Conservation (phyloP, 2,329 filamentous ascomycete genomes). For the Onygenales sp. region DNA sequence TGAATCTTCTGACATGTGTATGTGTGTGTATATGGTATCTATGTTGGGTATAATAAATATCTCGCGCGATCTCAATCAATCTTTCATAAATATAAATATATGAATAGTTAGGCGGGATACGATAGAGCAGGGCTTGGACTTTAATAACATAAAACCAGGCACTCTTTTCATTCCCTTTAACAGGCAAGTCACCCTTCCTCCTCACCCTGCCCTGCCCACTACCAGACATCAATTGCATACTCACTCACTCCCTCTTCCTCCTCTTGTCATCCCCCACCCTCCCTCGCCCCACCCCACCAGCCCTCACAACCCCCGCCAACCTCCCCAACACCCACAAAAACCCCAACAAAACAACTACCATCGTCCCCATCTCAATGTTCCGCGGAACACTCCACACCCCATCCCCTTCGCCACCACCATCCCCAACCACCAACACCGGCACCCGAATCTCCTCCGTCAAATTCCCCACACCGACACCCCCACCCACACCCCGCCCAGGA, state of each 20-base stretch:
- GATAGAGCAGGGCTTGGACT: no score
- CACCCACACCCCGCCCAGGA: conserved; percentile 28
- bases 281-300: conserved; percentile 13
- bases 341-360: conserved; percentile 50
- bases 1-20: no score
- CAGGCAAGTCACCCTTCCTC: no score
- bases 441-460: conserved; percentile 51
- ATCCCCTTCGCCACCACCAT: conserved; percentile 30
- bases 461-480: conserved; percentile 7
- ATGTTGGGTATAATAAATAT: no score
- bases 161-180: not conserved
- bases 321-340: conserved; percentile 63
- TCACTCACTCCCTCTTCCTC: conserved; percentile 6
- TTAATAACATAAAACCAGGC: no score
- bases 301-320: conserved; percentile 29
- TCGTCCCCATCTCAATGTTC: conserved; percentile 47
- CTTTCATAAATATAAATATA: no score
- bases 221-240: not conserved
- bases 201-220: not conserved
- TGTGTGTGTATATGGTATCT: no score
- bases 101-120: no score
- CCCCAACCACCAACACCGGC: conserved; percentile 53
- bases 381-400: conserved; percentile 7
- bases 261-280: conserved; percentile 3
- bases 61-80: no score